phyloP scores from a whole-genome alignment of 2,329 filamentous ascomycete species.

The Colletotrichum horii region DNA sequence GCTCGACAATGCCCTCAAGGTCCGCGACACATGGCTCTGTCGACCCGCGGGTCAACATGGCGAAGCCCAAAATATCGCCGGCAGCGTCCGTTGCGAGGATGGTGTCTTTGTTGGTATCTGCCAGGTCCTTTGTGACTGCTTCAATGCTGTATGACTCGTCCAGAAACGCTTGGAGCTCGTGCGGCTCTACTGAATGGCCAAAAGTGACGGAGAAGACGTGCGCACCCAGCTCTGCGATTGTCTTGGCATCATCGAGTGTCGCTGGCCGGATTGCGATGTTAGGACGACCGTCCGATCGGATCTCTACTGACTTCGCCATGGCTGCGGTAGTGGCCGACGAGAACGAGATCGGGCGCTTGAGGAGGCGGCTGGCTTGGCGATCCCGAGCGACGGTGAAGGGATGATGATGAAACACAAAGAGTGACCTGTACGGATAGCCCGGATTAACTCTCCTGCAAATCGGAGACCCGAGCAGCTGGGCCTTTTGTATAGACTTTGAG shows the following conservation, averaged over 20 bases:
- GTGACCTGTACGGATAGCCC: background rate
- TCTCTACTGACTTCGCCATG: background rate
- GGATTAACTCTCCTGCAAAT: background rate
- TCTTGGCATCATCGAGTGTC: slow-evolving; percentile 26
- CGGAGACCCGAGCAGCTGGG: too few species aligned
- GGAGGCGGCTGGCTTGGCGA: background rate
- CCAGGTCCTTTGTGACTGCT: slow-evolving; percentile 30
- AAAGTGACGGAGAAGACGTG: slow-evolving; percentile 44
- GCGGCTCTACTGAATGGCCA: slow-evolving; percentile 42
- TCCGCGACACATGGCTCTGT: slow-evolving; percentile 41
- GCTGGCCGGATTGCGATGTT: background rate
- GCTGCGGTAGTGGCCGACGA: background rate
- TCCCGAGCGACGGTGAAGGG: background rate
- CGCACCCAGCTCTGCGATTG: slow-evolving; percentile 38
- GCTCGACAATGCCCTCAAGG: slow-evolving; percentile 36
- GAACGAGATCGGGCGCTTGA: background rate
- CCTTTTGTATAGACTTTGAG: background rate
- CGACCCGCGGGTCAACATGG: slow-evolving; percentile 39
- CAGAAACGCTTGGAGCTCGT: slow-evolving; percentile 42
- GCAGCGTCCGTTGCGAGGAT: slow-evolving; percentile 25
- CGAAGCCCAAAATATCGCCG: slow-evolving; percentile 41
- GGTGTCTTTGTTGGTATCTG: slow-evolving; percentile 28
- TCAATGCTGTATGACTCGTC: slow-evolving; percentile 39
- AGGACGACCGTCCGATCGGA: background rate
- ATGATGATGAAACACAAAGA: background rate